Percentiles rank a stretch among this genome's conserved stretches.
phyloP scores from a whole-genome alignment of 495 filamentous ascomycete genomes.

The Oidiodendron maius region DNA sequence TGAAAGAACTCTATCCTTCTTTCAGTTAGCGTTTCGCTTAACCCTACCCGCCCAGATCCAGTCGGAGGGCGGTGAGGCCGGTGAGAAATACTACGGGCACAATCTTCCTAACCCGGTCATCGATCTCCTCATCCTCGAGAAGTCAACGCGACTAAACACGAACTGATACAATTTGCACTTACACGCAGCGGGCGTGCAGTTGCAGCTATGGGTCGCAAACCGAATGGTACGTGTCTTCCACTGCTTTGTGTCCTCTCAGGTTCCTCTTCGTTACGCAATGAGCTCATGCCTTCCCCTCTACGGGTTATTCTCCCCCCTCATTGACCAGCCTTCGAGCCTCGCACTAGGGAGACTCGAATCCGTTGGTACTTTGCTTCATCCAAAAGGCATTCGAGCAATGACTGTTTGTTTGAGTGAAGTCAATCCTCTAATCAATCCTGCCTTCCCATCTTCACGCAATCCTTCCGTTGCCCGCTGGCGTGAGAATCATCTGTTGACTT shows the following conservation, averaged over 20 bases:
- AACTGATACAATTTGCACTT: no score
- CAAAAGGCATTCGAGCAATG: background rate
- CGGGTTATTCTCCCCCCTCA: background rate
- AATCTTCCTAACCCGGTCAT: background rate
- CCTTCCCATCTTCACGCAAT: no score
- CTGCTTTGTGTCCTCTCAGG: background rate
- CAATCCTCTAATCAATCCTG: no score
- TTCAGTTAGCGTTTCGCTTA: background rate
- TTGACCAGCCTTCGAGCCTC: background rate
- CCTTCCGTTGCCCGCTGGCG: background rate
- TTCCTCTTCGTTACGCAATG: background rate
- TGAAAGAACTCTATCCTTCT: no score
- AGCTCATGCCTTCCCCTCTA: background rate
- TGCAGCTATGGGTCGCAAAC: conserved; percentile 18
- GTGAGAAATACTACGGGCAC: background rate
- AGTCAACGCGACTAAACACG: no score
- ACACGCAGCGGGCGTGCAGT: background rate
- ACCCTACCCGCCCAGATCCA: background rate
- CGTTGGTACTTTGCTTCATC: background rate
- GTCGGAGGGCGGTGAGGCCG: background rate
- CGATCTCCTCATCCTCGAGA: background rate
- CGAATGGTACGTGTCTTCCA: conserved; percentile 14
- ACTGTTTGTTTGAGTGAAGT: background rate
- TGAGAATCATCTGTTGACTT: background rate
- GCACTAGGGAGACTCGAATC: background rate